phyloP scores from a whole-genome alignment of 768 basidiomycete species.

The Roridomyces roridus region DNA sequence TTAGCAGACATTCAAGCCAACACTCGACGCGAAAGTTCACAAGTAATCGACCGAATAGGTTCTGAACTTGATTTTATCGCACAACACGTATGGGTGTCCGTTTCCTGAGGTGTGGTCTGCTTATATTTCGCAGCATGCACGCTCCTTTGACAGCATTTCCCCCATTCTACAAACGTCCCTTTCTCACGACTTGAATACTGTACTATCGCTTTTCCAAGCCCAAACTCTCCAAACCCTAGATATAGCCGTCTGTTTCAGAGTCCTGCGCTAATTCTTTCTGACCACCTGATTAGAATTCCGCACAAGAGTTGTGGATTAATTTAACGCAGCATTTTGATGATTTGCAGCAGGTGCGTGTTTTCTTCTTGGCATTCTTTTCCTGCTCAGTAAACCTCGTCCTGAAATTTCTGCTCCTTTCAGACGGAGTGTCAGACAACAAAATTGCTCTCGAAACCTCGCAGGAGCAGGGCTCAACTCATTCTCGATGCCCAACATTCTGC shows the following conservation, averaged over 20 bases:
- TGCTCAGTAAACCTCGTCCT: slow-evolving; percentile 3
- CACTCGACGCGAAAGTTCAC: not conserved
- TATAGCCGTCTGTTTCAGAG: slow-evolving; percentile 10
- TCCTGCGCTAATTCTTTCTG: not conserved
- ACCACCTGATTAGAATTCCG: slow-evolving; percentile 30
- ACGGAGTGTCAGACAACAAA: slow-evolving; percentile 28
- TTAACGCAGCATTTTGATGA: slow-evolving; percentile 30
- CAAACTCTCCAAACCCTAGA: slow-evolving; percentile 14
- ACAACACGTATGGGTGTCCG: slow-evolving; percentile 10
- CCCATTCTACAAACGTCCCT: slow-evolving; percentile 10
- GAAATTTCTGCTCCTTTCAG: slow-evolving; percentile 30
- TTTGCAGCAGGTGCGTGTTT: slow-evolving; percentile 35
- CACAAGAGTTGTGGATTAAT: slow-evolving; percentile 34
- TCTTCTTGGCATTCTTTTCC: no score
- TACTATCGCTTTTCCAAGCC: slow-evolving; percentile 11
- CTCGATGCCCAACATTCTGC: slow-evolving; percentile 44
- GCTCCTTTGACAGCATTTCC: slow-evolving; percentile 15
- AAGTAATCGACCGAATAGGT: slow-evolving; percentile 6
- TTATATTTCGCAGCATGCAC: slow-evolving; percentile 20
- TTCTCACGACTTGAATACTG: slow-evolving; percentile 4
- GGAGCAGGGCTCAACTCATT: slow-evolving; percentile 35
- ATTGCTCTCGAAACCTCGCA: slow-evolving; percentile 37
- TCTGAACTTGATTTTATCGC: slow-evolving; percentile 20
- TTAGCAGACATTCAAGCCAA: slow-evolving; percentile 4
- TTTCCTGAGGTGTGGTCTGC: not conserved